Conservation (phyloP, 805 yeast species). For the Candida ipomoeae region DNA sequence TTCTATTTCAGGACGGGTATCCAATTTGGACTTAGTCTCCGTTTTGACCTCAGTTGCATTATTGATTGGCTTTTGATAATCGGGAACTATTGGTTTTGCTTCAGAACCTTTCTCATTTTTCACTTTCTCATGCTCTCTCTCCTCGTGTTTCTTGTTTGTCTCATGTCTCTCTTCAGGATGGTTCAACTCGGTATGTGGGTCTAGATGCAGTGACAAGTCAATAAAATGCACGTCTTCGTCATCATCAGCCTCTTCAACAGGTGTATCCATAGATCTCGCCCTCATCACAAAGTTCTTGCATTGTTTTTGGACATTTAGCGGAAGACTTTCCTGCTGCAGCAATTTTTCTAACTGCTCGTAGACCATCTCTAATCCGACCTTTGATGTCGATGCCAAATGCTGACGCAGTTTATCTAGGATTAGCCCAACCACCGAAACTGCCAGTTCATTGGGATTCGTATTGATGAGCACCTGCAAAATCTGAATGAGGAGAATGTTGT, state of each 20-base stretch:
- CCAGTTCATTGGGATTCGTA: conserved; percentile 47
- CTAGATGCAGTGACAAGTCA: conserved; percentile 1
- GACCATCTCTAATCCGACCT: conserved; percentile 44
- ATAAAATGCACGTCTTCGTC: conserved; percentile 8
- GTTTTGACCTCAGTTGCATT: too few relatives aligned
- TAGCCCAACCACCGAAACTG: conserved; percentile 51
- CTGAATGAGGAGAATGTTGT: conserved; percentile 31
- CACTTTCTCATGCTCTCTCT: not conserved
- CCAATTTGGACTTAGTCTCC: not conserved
- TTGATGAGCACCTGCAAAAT: conserved; percentile 31
- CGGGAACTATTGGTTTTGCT: too few relatives aligned
- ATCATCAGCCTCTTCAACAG: conserved; percentile 29
- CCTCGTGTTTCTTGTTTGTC: not conserved
- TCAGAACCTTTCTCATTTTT: not conserved
- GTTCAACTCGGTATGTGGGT: conserved; percentile 1
- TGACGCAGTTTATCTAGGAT: conserved; percentile 53
- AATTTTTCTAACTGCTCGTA: conserved; percentile 58
- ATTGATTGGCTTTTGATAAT: too few relatives aligned
- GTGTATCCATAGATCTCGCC: conserved; percentile 10
- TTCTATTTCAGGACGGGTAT: not conserved
- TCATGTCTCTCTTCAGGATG: not conserved
- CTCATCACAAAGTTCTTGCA: conserved; percentile 8
- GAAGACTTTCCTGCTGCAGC: conserved; percentile 48
- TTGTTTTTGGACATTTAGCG: conserved; percentile 7
- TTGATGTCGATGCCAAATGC: conserved; percentile 40